phyloP scores from a whole-genome alignment of 106 monocot species.

The Vanilla planifolia region DNA sequence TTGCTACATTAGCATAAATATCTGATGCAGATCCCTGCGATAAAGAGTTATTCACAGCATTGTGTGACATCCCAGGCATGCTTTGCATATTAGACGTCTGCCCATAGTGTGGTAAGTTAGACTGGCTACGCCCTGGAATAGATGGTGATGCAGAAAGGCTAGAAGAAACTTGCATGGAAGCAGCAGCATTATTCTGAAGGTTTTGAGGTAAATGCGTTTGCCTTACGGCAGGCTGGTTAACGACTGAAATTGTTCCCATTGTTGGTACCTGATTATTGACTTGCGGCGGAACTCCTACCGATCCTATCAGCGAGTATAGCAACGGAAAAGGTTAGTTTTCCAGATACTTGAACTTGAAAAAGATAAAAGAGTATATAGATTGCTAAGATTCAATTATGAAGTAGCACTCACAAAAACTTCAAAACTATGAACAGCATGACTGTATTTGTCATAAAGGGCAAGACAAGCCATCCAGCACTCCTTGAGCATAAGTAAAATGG shows the following conservation, averaged over 20 bases:
- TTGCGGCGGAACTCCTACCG: constrained; percentile 32
- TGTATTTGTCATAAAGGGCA: not conserved
- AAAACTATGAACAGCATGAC: too few relatives aligned
- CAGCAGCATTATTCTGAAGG: constrained; percentile 48
- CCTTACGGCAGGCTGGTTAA: not conserved
- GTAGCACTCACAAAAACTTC: too few relatives aligned
- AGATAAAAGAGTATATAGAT: too few relatives aligned
- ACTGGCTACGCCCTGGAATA: constrained; percentile 45
- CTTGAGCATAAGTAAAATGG: too few relatives aligned
- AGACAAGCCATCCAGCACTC: too few relatives aligned
- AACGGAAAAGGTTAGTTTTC: not conserved
- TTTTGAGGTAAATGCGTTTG: constrained; percentile 39
- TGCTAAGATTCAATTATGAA: too few relatives aligned
- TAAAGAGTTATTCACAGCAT: constrained; percentile 29
- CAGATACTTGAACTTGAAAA: too few relatives aligned
- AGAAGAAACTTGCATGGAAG: constrained; percentile 32
- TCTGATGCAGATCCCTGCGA: constrained; percentile 31
- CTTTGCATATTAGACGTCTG: constrained; percentile 51
- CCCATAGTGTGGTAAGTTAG: constrained; percentile 31
- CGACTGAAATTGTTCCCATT: constrained; percentile 9
- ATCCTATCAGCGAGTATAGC: constrained; percentile 21
- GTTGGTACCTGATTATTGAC: constrained; percentile 37
- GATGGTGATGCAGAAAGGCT: constrained; percentile 31
- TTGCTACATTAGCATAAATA: constrained; percentile 61
- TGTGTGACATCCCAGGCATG: constrained; percentile 42